phyloP scores from a whole-genome alignment of 805 yeast genomes.

The Ascoidea rubescens region DNA sequence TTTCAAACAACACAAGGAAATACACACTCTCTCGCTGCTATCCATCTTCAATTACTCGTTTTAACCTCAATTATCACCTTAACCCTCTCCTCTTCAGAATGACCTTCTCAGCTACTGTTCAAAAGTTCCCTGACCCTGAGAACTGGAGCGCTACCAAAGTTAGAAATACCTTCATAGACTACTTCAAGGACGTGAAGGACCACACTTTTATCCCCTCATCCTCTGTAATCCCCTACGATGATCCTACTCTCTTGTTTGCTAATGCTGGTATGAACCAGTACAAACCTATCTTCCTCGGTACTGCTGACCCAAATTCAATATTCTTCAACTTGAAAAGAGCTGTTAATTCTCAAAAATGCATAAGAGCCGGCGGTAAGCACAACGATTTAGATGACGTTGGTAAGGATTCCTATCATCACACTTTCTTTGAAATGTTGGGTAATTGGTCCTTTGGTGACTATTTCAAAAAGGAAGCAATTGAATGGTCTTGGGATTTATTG shows the following conservation, averaged over 20 bases:
- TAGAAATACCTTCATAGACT: constrained; percentile 61
- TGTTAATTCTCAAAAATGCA: constrained; percentile 92
- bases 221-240: constrained; percentile 94
- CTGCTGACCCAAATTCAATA: constrained; percentile 89
- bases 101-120: neutral
- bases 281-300: constrained; percentile 93
- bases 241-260: constrained; percentile 91
- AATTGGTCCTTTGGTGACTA: constrained; percentile 99
- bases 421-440: constrained; percentile 98
- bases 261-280: constrained; percentile 99
- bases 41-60: no score
- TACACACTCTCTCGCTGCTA: no score
- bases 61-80: no score
- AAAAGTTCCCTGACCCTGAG: constrained; percentile 2
- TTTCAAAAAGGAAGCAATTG: constrained; percentile 88
- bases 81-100: no score
- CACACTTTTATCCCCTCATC: constrained; percentile 88
- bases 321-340: constrained; percentile 79
- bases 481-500: constrained; percentile 81
- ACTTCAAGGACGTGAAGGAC: constrained; percentile 42
- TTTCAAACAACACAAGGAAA: no score
- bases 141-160: constrained; percentile 37
- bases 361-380: constrained; percentile 99
- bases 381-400: constrained; percentile 98
- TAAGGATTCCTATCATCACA: constrained; percentile 93